A percentile compares a stretch with the other conserved stretches of the same genome.
Conservation (phyloP, 495 filamentous ascomycete genomes). For the Neurospora sp. region DNA sequence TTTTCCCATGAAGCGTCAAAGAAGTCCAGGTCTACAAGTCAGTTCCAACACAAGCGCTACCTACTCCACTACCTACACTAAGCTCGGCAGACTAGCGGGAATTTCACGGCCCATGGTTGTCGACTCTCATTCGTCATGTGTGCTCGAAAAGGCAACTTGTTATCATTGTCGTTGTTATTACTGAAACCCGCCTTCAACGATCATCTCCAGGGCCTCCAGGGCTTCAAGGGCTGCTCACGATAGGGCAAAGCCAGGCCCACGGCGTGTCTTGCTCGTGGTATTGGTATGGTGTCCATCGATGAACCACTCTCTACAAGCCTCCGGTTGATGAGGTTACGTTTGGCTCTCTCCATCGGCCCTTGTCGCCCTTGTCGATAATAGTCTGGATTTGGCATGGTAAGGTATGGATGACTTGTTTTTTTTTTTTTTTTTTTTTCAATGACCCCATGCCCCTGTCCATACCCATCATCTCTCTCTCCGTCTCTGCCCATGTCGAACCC, state of each 20-base stretch:
- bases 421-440: not conserved
- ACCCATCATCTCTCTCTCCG: not conserved
- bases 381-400: slow-evolving; percentile 3
- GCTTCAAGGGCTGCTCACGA: not conserved
- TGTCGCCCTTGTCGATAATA: slow-evolving; percentile 4
- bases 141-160: not conserved
- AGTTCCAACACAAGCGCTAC: not conserved
- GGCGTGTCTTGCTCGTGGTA: not conserved
- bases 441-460: slow-evolving; percentile 3
- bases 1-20: not conserved
- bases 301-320: not conserved
- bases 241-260: not conserved
- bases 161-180: not conserved
- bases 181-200: not conserved
- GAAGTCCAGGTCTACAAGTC: not conserved
- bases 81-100: not conserved
- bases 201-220: not conserved
- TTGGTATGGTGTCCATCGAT: not conserved
- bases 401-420: not conserved
- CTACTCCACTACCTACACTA: not conserved
- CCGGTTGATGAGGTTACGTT: not conserved
- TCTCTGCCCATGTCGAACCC: not conserved
- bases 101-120: not conserved
- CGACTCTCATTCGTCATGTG: not conserved
- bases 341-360: not conserved